A percentile compares a stretch with the other conserved stretches of the same genome.
Evolutionary conservation across 2,329 filamentous ascomycete species (phyloP).

Genomic region (Penicillium rolfsii): DNA sequence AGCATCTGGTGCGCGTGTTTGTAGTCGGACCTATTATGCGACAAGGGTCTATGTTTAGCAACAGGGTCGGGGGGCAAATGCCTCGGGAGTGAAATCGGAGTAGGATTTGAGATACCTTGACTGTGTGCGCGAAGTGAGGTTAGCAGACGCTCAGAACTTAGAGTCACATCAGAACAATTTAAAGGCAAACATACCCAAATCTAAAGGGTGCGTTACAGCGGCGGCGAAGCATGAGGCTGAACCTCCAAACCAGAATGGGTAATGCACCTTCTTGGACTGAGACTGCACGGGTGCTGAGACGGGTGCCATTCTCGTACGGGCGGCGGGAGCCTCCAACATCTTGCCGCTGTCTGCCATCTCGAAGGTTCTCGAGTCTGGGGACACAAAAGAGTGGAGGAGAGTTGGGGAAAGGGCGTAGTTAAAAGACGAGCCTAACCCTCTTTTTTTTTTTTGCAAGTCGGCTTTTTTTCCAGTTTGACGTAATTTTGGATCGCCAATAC

Average conservation of each 20-base stretch:
- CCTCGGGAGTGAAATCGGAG: constrained; percentile 13
- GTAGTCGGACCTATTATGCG: constrained; percentile 72
- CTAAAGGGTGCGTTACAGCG: constrained; percentile 87
- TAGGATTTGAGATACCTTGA: constrained; percentile 53
- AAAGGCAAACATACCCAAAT: constrained; percentile 68
- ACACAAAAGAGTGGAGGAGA: constrained; percentile 7
- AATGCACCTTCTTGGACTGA: constrained; percentile 52
- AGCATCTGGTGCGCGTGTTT: constrained; percentile 76
- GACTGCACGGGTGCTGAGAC: constrained; percentile 24
- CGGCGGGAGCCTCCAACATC: constrained; percentile 33
- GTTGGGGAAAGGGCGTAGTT: constrained; percentile 10
- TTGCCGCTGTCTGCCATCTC: constrained; percentile 43
- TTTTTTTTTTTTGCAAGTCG: constrained; percentile 18
- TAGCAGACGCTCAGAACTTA: constrained; percentile 19
- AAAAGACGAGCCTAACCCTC: constrained; percentile 10
- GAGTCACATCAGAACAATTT: not conserved
- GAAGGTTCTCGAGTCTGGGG: constrained; percentile 11
- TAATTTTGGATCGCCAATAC: constrained; percentile 30
- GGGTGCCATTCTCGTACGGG: constrained; percentile 24
- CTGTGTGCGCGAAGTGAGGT: constrained; percentile 42
- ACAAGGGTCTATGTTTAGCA: constrained; percentile 21
- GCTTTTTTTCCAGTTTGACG: constrained; percentile 26
- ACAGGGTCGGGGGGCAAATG: constrained; percentile 10
- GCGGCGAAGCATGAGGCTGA: constrained; percentile 92
- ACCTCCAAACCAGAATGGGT: constrained; percentile 96